Evolutionary conservation across 305 asterid species (phyloP), one percentile per base, ranked within the genome.

Genomic region (Stenogyne calaminthoides): DNA sequence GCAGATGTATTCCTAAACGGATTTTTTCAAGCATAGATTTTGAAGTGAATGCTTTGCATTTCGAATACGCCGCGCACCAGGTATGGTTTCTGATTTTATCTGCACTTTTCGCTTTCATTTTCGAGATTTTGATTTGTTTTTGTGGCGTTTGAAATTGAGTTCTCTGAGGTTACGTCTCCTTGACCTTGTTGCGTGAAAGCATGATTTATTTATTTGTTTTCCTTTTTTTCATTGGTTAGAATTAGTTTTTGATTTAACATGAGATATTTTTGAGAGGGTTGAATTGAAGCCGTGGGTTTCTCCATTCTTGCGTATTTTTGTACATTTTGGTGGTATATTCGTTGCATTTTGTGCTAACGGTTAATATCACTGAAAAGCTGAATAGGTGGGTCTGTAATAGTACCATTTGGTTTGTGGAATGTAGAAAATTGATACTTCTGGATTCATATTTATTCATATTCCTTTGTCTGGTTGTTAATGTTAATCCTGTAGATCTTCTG

Each of bases 31-130:
- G 44, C 11, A 61, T 64, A 60, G 49, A 32, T 62, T 70, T 57
- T 16, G 55, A 40, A 57, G 76, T 71, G 71, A 72, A 73, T 58
- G 82, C 78, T 80, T 61, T 75, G 76, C 86, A 73, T 77, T 76
- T 82, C 69, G 22, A 57, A 46, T 36, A n/a, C 55, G 68, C 62
- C 47, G 57, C 49, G 57, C 61, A 66, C 55, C 85, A 77, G 88
- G 92, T 72, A 70, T 58, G 85, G 77, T 46, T 14, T 25, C 15
- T 16, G 61, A 1, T 36, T 27, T 39, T 49, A 36, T 64, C 68
- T 19, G 0, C 67, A 61, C 5, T 18, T 70, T 4, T 63, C 6
- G 29, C 20, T 64, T 19, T 20, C 9, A 7, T 57, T 66, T 7
- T 56, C 46, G 62, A 6, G 32, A 9, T 34, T 9, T 74, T 34